Evolutionary conservation across 768 basidiomycete genomes (phyloP).

Genomic region (Postia placenta): DNA sequence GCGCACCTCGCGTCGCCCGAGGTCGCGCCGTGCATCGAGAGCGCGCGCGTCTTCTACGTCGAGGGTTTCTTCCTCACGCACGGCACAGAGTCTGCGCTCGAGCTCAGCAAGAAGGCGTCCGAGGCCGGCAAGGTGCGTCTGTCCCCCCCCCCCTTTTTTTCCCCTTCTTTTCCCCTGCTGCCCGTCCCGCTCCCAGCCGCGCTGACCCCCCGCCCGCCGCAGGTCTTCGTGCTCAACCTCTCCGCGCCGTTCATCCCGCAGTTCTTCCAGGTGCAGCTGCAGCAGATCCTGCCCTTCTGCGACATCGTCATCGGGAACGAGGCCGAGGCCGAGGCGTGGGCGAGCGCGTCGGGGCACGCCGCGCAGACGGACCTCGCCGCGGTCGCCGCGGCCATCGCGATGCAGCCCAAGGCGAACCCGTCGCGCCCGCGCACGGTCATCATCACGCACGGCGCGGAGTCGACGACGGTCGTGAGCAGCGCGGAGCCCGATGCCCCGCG

Average conservation of each 20-base stretch:
- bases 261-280: slow-evolving; percentile 82
- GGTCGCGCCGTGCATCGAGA: slow-evolving; percentile 71
- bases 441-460: slow-evolving; percentile 83
- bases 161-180: neutral
- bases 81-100: slow-evolving; percentile 63
- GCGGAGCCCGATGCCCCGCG: slow-evolving; percentile 48
- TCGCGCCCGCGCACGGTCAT: slow-evolving; percentile 76
- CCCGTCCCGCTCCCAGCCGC: neutral
- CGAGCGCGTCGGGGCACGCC: slow-evolving; percentile 61
- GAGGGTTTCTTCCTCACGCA: slow-evolving; percentile 98
- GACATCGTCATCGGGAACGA: slow-evolving; percentile 98
- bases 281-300: slow-evolving; percentile 74
- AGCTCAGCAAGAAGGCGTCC: slow-evolving; percentile 74
- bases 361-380: slow-evolving; percentile 57
- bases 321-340: slow-evolving; percentile 87
- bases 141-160: neutral
- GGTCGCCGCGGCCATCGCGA: slow-evolving; percentile 75
- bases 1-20: slow-evolving; percentile 71
- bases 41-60: slow-evolving; percentile 86
- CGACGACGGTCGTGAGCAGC: slow-evolving; percentile 71
- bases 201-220: slow-evolving; percentile 1
- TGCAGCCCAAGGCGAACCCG: slow-evolving; percentile 66
- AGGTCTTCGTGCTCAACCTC: slow-evolving; percentile 90
- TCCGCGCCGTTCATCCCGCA: slow-evolving; percentile 96
- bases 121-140: slow-evolving; percentile 64